phyloP scores from a whole-genome alignment of 257 asterid species.

The Capsicum baccatum region DNA sequence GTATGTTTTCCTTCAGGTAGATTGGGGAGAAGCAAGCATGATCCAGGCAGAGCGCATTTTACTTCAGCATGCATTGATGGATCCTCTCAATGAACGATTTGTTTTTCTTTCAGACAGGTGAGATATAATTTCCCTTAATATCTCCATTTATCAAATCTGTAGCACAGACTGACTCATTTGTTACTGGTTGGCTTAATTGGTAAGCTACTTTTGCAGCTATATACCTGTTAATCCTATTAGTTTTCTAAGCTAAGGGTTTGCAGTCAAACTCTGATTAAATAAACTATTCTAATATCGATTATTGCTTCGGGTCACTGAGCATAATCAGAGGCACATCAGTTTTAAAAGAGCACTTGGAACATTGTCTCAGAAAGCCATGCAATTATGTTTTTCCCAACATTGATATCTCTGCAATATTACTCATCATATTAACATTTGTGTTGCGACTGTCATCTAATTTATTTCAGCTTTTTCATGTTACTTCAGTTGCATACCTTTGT shows the following conservation, averaged over 20 bases:
- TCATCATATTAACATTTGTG: background rate
- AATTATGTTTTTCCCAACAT: background rate
- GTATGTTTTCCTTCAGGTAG: conserved; percentile 70
- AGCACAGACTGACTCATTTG: conserved; percentile 1
- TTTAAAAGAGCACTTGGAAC: conserved; percentile 19
- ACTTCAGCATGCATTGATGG: conserved; percentile 79
- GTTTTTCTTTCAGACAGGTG: conserved; percentile 96
- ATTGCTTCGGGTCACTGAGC: background rate
- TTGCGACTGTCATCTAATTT: conserved; percentile 31
- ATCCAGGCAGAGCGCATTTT: conserved; percentile 93
- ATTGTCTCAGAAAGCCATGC: background rate
- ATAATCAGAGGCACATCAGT: background rate
- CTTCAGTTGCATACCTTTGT: conserved; percentile 95
- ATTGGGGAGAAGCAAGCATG: conserved; percentile 99
- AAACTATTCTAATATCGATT: conserved; percentile 1
- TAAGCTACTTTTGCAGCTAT: conserved; percentile 4
- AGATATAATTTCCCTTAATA: conserved; percentile 7
- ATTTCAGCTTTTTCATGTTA: conserved; percentile 33
- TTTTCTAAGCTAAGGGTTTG: background rate
- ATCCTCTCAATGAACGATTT: conserved; percentile 78
- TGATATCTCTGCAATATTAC: conserved; percentile 7
- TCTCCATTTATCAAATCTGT: conserved; percentile 1
- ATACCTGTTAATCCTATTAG: background rate
- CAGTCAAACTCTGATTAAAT: background rate
- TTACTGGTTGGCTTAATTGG: background rate